Base-by-base conservation (phyloP, 257 asterid genomes). In the Scutellaria galericulata region DNA sequence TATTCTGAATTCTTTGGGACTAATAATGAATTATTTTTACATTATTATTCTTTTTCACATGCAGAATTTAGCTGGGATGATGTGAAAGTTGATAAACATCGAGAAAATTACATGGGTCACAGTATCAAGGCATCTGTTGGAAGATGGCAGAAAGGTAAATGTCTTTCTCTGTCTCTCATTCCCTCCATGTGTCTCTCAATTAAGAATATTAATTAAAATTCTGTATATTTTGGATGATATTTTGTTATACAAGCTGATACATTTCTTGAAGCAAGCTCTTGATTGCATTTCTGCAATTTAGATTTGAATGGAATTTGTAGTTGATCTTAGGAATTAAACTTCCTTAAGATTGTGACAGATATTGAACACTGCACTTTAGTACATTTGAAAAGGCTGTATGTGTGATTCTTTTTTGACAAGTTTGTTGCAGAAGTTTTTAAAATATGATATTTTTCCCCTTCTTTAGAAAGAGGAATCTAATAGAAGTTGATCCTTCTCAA, bases 61-160 rank as follows among this genome's bases (percentile, higher is more conserved):
- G 87, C 98, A 95, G 99, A 95, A 75, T 95, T 95, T 77, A 87
- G 53, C 79, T 95, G 99, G 99, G 99, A 95, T 61, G 99, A 95
- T 27, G 98, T 95, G 77, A 95, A 95, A 82, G 97, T 75, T 71
- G 99, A 92, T 83, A 92, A 95, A 68, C 96, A 95, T 82, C 81
- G 98, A 61, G 99, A 95, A 77, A 95, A 95, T 67, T 95, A 91
- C 81, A 50, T 95, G 7, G 99, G 99, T 63, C 99, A 95, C 83
- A 95, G 98, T 77, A 20, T 92, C 82, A 95, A 90, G 84, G 99
- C 99, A 55, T 89, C 99, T 45, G 97, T 95, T 74, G 99, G 99
- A 77, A 88, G 99, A 95, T 95, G 97, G 99, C 99, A 95, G 86
- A 92, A 95, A 91, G 99, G 99, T 95, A 83, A 48, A 37, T 45